Conservation (phyloP, 2,329 filamentous ascomycete species). For the Sordariomycetes sp. region DNA sequence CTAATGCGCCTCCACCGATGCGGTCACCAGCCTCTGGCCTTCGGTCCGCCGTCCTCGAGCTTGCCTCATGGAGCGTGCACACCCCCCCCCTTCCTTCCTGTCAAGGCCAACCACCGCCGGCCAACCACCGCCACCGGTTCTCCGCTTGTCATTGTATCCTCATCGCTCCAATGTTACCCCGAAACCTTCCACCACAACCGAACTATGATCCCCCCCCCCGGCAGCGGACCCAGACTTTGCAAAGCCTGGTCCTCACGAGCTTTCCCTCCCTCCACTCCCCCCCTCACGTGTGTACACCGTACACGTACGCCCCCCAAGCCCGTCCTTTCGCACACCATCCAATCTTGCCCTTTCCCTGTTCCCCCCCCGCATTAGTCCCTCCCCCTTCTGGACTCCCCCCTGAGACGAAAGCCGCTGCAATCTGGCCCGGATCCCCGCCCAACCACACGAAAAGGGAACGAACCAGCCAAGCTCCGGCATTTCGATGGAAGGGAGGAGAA, state of each 20-base stretch:
- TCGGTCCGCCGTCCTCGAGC: not conserved
- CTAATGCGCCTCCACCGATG: not conserved
- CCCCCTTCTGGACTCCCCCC: not conserved
- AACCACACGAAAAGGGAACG: not conserved
- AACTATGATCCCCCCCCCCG: not conserved
- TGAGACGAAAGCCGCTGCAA: not conserved
- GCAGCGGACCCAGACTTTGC: not conserved
- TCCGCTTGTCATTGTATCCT: not conserved
- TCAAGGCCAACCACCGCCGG: not conserved
- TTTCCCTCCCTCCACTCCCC: not conserved
- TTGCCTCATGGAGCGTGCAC: not conserved
- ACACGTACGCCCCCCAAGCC: not conserved
- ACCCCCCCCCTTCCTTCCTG: not conserved
- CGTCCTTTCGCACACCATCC: not conserved
- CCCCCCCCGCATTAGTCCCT: not conserved
- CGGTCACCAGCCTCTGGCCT: not conserved
- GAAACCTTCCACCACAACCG: not conserved
- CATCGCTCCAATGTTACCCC: not conserved
- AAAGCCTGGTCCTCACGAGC: not conserved
- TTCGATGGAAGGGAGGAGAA: not conserved
- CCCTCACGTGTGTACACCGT: not conserved
- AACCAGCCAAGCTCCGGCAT: not conserved
- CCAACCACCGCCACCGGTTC: slow-evolving; percentile 1
- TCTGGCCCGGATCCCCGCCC: not conserved
- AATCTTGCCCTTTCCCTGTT: not conserved